These are phyloP conservation scores for Fusarium poae DNA, from an alignment of 2,329 filamentous ascomycete species.

Conservation along the genomic window DNA sequence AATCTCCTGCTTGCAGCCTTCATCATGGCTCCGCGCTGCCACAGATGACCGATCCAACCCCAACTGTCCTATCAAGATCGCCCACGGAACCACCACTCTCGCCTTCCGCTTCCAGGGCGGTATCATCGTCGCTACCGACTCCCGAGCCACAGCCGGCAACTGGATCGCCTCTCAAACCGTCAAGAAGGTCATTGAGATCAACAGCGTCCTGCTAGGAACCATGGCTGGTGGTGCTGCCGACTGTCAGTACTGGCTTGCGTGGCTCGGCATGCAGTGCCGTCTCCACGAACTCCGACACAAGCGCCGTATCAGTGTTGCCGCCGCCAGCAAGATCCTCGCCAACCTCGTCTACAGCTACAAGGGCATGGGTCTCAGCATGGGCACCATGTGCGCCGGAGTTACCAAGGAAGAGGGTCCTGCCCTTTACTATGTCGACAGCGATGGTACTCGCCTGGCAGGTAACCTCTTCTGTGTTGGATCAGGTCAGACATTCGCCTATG, in stretches of 20 bases:
- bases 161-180: slow-evolving; percentile 99
- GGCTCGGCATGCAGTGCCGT: slow-evolving; percentile 98
- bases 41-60: slow-evolving; percentile 98
- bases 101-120: slow-evolving; percentile 98
- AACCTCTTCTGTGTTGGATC: slow-evolving; percentile 99
- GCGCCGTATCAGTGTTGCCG: slow-evolving; percentile 96
- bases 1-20: slow-evolving; percentile 68
- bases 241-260: slow-evolving; percentile 99
- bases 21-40: slow-evolving; percentile 94
- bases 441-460: slow-evolving; percentile 90
- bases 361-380: slow-evolving; percentile 98
- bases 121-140: slow-evolving; percentile 98
- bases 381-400: slow-evolving; percentile 98
- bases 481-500: slow-evolving; percentile 98
- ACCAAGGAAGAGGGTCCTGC: slow-evolving; percentile 95
- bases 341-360: slow-evolving; percentile 99
- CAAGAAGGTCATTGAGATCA: slow-evolving; percentile 99
- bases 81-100: slow-evolving; percentile 97
- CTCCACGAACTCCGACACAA: slow-evolving; percentile 99
- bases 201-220: slow-evolving; percentile 91
- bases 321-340: slow-evolving; percentile 97
- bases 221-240: slow-evolving; percentile 99
- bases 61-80: slow-evolving; percentile 98
- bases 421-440: slow-evolving; percentile 96
- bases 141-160: slow-evolving; percentile 94